A percentile compares a stretch with the other conserved stretches of the same genome.
These are phyloP conservation scores for Monilinia laxa DNA, from an alignment of 2,329 filamentous ascomycete species.

Conservation along the genomic window DNA sequence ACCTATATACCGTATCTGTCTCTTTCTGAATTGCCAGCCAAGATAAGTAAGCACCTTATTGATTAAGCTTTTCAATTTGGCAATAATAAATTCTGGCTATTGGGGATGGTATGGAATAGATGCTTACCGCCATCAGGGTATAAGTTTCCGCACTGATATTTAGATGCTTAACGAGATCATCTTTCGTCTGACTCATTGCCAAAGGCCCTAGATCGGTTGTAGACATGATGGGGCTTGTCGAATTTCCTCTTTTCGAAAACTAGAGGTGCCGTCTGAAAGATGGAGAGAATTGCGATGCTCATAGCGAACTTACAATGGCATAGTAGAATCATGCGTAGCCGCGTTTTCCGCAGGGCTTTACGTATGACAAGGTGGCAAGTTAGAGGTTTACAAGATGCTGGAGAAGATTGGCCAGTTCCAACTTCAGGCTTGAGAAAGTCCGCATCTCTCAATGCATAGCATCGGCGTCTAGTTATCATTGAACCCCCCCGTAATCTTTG, in stretches of 20 bases:
- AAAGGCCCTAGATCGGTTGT: conserved; percentile 27
- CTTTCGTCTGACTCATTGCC: conserved; percentile 40
- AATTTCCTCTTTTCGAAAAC: conserved; percentile 11
- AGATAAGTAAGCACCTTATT: conserved; percentile 33
- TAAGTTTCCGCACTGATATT: conserved; percentile 36
- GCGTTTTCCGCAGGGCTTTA: background rate
- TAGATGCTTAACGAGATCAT: conserved; percentile 37
- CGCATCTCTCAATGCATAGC: conserved; percentile 10
- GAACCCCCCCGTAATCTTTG: background rate
- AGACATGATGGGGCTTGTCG: conserved; percentile 17
- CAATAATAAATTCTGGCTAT: background rate
- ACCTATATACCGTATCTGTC: conserved; percentile 37
- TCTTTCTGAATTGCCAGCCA: conserved; percentile 36
- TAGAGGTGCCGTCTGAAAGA: conserved; percentile 14
- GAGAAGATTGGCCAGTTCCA: conserved; percentile 10
- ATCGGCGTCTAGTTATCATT: conserved; percentile 6
- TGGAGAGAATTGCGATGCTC: conserved; percentile 10
- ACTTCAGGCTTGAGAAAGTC: background rate
- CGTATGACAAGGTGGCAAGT: conserved; percentile 12
- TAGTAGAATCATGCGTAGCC: conserved; percentile 13
- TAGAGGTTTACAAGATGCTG: background rate
- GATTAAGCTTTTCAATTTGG: conserved; percentile 1
- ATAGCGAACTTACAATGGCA: conserved; percentile 9
- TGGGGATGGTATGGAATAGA: conserved; percentile 6
- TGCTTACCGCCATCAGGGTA: conserved; percentile 38